A percentile compares a stretch with the other conserved stretches of the same genome.
phyloP scores from a whole-genome alignment of 208 protist genomes.

The Borovskyia barvae region DNA sequence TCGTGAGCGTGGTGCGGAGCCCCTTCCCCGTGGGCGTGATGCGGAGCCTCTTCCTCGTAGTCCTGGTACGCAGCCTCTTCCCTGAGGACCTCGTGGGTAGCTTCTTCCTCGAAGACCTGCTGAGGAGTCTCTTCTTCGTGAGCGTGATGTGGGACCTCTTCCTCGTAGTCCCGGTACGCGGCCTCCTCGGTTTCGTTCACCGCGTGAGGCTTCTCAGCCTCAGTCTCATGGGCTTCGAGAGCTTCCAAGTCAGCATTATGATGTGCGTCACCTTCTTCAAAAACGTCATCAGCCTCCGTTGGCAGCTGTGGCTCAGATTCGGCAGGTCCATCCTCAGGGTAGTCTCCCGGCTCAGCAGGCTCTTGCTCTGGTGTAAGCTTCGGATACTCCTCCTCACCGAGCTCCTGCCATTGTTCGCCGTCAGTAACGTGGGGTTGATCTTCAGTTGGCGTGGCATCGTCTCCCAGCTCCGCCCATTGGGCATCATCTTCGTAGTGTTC shows the following conservation, averaged over 20 bases:
- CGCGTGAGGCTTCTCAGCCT: no score
- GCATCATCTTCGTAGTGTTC: neutral
- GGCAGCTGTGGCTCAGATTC: neutral
- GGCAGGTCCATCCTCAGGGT: neutral
- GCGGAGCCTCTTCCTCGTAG: conserved; percentile 1
- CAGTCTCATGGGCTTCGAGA: neutral
- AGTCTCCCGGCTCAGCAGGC: neutral
- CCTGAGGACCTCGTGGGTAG: neutral
- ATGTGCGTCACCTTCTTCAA: neutral
- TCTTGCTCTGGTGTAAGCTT: neutral
- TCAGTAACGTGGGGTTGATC: neutral
- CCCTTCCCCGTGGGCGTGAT: conserved; percentile 54
- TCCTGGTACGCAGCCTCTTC: neutral
- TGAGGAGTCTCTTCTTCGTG: neutral
- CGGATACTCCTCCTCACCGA: neutral
- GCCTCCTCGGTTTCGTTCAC: no score
- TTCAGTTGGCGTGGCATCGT: neutral
- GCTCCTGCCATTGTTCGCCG: neutral
- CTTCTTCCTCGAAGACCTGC: neutral
- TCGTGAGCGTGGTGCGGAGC: conserved; percentile 57
- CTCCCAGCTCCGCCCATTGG: neutral
- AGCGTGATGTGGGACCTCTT: neutral
- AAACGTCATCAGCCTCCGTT: neutral
- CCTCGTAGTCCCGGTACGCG: neutral
- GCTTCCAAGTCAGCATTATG: neutral